A percentile compares a stretch with the other conserved stretches of the same genome.
Conservation (phyloP, 1,284 basidiomycete genomes). For the Ganoderma lingzhi region DNA sequence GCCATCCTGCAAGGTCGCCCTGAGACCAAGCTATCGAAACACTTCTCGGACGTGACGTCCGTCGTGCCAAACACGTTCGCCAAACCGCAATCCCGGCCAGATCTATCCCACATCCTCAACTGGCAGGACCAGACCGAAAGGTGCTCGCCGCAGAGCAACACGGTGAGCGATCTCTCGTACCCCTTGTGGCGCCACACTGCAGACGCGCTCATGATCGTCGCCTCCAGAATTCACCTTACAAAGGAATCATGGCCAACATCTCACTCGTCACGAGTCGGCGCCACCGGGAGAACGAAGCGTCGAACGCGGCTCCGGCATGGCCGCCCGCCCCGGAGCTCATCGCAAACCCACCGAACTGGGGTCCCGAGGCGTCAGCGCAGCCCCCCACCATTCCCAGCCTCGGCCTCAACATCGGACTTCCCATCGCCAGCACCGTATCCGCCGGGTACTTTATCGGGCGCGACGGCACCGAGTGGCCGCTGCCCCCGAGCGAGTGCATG, state of each 20-base stretch:
- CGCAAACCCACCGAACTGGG: constrained; percentile 17
- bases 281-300: too few species aligned
- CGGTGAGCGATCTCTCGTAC: not conserved
- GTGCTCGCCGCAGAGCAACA: not conserved
- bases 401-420: not conserved
- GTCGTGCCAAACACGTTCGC: not conserved
- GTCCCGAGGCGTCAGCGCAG: not conserved
- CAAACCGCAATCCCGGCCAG: not conserved
- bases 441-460: constrained; percentile 21
- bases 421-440: not conserved
- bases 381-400: not conserved
- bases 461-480: constrained; percentile 24
- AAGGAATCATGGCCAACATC: not conserved
- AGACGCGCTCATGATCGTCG: not conserved
- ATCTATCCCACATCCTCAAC: not conserved
- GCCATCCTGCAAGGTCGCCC: not conserved
- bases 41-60: not conserved
- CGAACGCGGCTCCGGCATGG: constrained; percentile 22
- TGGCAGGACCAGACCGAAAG: constrained; percentile 2
- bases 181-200: not conserved
- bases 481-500: constrained; percentile 27
- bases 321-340: constrained; percentile 17
- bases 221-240: not conserved
- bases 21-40: not conserved
- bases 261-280: not conserved